Conservation (phyloP, 139 green algal genomes). For the Closterium sp. region DNA sequence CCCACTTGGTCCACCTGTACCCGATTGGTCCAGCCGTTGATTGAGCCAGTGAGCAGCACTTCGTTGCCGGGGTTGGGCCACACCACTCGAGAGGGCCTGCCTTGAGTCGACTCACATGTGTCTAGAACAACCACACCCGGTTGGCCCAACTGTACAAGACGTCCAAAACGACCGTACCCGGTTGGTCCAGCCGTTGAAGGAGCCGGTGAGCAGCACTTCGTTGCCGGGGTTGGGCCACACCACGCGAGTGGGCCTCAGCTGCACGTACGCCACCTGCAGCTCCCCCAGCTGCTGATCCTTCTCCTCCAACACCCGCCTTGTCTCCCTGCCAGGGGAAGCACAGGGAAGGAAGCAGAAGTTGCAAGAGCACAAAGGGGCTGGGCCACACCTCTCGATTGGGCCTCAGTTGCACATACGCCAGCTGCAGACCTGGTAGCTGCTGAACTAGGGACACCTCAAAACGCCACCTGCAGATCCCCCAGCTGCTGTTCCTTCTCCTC, state of each 20-base stretch:
- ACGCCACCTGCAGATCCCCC: too few species aligned
- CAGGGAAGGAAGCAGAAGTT: neutral
- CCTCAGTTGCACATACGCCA: neutral
- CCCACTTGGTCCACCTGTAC: neutral
- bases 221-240: neutral
- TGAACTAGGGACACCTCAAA: too few species aligned
- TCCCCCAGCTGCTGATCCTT: constrained; percentile 1
- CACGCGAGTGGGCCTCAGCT: neutral
- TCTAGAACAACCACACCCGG: neutral
- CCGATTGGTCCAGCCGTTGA: constrained; percentile 8
- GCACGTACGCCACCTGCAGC: neutral
- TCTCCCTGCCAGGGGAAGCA: neutral
- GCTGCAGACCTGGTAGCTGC: too few species aligned
- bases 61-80: constrained; percentile 13
- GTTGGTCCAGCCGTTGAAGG: neutral
- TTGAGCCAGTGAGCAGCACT: constrained; percentile 27
- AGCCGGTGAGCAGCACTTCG: neutral
- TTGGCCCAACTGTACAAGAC: neutral
- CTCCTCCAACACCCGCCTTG: neutral
- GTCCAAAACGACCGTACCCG: too few species aligned
- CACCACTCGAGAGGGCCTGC: constrained; percentile 23
- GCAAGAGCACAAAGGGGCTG: neutral
- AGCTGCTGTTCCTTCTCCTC: too few species aligned
- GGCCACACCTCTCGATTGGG: neutral
- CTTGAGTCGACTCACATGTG: too few species aligned